Base-by-base conservation (phyloP, 2,329 filamentous ascomycete genomes). In the Venturia oleaginea region DNA sequence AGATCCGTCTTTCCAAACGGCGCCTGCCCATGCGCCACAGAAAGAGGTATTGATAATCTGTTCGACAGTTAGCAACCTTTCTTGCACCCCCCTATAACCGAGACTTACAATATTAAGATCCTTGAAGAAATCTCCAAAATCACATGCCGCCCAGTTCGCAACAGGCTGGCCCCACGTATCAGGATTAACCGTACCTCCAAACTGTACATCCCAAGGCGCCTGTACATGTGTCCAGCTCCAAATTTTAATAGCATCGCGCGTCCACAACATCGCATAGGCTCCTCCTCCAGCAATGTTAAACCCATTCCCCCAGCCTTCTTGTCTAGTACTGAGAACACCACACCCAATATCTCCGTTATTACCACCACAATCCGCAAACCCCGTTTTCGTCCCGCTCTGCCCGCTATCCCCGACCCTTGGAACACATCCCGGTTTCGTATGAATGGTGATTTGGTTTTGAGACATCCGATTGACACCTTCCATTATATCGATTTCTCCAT, bases 61-160 rank as follows among this genome's bases (percentile, higher is more conserved):
- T 30, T 67, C 68, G 40, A 38, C 22, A 22, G 24, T 62, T 40
- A 62, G 63, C 38, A 17, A 55, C 34, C 24, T 24, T 30, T 22
- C 17, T 2, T 2, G 2, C 54, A 15, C 22, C 7, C 7, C 27
- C 32, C 7, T 10, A 11, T 3, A 1, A 55, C 1, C 7, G 3
- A 4, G 1, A 69, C 74, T 67, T 62, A 77, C 73, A 48, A 78
- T 72, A 22, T 71, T 74, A 69, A 76, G 67, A 62, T 76, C 70
- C 30, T 97, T 86, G 69, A 87, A 83, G 78, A 95, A 83, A 66
- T 88, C 76, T 65, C 78, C 78, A 78, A 97, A 95, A 74, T 87
- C 82, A 1, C 76, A 81, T 48, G 85, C 84, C 4, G 79, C 76
- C 76, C 95, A 97, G 40, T 80, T 80, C 13, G 89, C 90, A 1